phyloP scores from a whole-genome alignment of 441 rosid genomes.

The Codiaeum variegatum region DNA sequence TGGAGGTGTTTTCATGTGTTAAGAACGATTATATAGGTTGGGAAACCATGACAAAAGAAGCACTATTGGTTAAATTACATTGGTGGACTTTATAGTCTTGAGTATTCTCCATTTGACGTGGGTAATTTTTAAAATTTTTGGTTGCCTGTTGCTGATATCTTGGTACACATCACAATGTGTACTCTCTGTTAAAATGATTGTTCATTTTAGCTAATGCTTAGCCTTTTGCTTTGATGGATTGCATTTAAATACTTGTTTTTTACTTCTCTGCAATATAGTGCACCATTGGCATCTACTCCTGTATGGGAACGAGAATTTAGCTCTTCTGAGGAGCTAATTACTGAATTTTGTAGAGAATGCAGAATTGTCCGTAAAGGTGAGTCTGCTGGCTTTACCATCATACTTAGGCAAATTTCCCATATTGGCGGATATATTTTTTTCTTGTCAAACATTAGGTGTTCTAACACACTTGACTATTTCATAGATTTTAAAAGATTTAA shows the following conservation, averaged over 20 bases:
- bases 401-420: constrained; percentile 3
- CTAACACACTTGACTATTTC: not conserved
- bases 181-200: constrained; percentile 6
- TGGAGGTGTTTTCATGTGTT: not conserved
- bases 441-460: not conserved
- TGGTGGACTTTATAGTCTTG: not conserved
- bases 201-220: not conserved
- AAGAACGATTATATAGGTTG: not conserved
- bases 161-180: not conserved
- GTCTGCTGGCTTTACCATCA: constrained; percentile 18
- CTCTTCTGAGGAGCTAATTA: constrained; percentile 83
- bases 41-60: not conserved
- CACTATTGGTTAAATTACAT: not conserved
- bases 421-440: not conserved
- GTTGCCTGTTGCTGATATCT: not conserved
- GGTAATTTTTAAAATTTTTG: not conserved
- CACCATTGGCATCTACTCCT: constrained; percentile 88
- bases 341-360: constrained; percentile 95
- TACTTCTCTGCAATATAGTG: constrained; percentile 42
- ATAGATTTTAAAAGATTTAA: constrained; percentile 2
- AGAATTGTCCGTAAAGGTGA: constrained; percentile 97
- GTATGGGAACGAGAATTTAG: constrained; percentile 85
- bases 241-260: constrained; percentile 13
- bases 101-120: not conserved
- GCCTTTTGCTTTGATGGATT: constrained; percentile 6